A percentile compares a stretch with the other conserved stretches of the same genome.
Conservation (phyloP, 2,329 filamentous ascomycete genomes). For the Fusarium nurragi region DNA sequence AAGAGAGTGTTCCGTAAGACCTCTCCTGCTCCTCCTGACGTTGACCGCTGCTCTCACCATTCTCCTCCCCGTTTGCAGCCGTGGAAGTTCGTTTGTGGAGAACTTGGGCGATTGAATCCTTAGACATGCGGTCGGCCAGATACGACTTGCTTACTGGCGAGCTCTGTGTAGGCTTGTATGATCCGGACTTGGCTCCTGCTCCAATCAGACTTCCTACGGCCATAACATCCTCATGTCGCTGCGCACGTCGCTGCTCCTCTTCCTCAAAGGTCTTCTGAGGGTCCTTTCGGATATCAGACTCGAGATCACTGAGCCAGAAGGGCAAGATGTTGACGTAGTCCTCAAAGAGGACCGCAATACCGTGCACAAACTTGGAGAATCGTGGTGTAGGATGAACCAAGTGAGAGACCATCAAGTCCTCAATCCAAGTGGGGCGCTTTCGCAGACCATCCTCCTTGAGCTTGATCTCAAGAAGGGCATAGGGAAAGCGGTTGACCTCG, state of each 20-base stretch:
- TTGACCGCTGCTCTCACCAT: conserved; percentile 50
- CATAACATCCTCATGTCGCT: conserved; percentile 84
- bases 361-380: conserved; percentile 98
- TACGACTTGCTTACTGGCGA: conserved; percentile 76
- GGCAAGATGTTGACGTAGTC: conserved; percentile 96
- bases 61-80: conserved; percentile 46
- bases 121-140: conserved; percentile 63
- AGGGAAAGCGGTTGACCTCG: conserved; percentile 90
- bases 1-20: conserved; percentile 69
- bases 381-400: conserved; percentile 87
- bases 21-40: conserved; percentile 46
- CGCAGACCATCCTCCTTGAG: conserved; percentile 72
- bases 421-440: conserved; percentile 84
- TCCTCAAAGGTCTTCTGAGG: conserved; percentile 90
- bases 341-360: conserved; percentile 90
- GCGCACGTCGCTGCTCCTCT: conserved; percentile 84
- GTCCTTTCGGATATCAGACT: conserved; percentile 92
- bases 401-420: conserved; percentile 92
- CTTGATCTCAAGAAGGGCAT: conserved; percentile 92
- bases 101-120: conserved; percentile 47
- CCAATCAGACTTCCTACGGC: conserved; percentile 90
- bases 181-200: conserved; percentile 63
- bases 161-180: conserved; percentile 68
- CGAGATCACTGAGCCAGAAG: conserved; percentile 93
- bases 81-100: conserved; percentile 41